phyloP scores from a whole-genome alignment of 768 basidiomycete genomes.

The Podaxis carcinomalis region DNA sequence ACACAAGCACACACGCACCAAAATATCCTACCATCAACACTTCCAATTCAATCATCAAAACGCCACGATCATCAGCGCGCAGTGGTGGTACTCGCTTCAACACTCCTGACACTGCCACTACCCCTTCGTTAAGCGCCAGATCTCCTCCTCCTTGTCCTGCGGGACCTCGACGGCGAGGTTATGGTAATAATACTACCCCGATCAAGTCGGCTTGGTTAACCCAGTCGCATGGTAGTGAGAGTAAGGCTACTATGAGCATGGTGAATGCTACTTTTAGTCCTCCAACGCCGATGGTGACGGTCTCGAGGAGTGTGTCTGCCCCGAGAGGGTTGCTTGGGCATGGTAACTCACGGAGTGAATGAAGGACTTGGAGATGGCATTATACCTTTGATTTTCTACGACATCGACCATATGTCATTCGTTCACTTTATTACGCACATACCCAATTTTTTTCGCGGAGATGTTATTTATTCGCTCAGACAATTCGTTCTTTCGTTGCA shows the following conservation, averaged over 20 bases:
- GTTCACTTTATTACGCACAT: neutral
- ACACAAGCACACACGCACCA: neutral
- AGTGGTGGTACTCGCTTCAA: neutral
- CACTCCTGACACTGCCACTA: neutral
- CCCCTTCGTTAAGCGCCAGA: neutral
- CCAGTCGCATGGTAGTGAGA: neutral
- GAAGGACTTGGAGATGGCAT: neutral
- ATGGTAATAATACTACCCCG: neutral
- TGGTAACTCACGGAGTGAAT: neutral
- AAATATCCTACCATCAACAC: neutral
- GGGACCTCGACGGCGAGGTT: neutral
- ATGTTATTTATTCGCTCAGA: too few relatives aligned
- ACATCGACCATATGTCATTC: neutral
- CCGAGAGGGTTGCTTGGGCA: neutral
- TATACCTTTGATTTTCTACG: neutral
- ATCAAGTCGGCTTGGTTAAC: neutral
- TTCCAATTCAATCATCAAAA: neutral
- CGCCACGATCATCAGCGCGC: neutral
- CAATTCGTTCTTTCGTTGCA: too few relatives aligned
- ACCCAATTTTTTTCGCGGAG: too few relatives aligned
- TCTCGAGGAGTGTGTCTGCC: constrained; percentile 2
- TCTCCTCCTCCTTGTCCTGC: neutral
- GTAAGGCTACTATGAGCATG: neutral
- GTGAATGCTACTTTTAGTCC: neutral
- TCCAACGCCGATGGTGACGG: neutral